phyloP scores from a whole-genome alignment of 2,329 filamentous ascomycete genomes.

The Aplosporella prunicola region DNA sequence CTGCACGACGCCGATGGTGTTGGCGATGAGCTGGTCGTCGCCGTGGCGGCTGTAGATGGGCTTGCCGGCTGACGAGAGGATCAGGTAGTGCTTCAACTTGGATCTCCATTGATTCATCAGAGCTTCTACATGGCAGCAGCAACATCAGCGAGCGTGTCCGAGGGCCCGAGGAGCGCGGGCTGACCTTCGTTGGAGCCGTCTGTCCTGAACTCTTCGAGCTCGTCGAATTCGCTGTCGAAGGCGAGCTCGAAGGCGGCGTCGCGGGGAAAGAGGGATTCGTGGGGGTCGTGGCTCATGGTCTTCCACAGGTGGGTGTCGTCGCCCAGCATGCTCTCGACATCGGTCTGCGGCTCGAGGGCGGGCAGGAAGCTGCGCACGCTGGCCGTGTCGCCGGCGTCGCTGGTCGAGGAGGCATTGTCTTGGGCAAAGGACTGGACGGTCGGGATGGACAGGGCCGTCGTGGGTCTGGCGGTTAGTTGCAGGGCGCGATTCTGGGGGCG shows the following conservation, averaged over 20 bases:
- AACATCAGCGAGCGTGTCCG: conserved; percentile 20
- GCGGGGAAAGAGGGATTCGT: conserved; percentile 41
- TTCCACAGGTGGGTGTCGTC: conserved; percentile 64
- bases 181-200: conserved; percentile 51
- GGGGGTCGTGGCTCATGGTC: conserved; percentile 51
- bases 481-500: conserved; percentile 23
- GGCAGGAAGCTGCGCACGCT: conserved; percentile 60
- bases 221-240: conserved; percentile 71
- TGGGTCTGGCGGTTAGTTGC: conserved; percentile 48
- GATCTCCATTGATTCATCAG: conserved; percentile 71
- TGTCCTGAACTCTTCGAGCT: conserved; percentile 51
- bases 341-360: conserved; percentile 53
- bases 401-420: conserved; percentile 25
- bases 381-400: conserved; percentile 52
- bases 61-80: conserved; percentile 90
- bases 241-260: conserved; percentile 46
- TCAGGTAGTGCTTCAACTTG: conserved; percentile 95
- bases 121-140: conserved; percentile 23
- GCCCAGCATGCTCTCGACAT: conserved; percentile 73
- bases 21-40: conserved; percentile 79
- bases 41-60: conserved; percentile 96
- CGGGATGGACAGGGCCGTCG: conserved; percentile 73
- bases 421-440: conserved; percentile 59
- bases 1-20: conserved; percentile 89
- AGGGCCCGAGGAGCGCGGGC: conserved; percentile 22